Evolutionary conservation across 768 basidiomycete genomes (phyloP), one percentile per base, ranked within the genome.

Genomic region (Clitopilus hobsonii): DNA sequence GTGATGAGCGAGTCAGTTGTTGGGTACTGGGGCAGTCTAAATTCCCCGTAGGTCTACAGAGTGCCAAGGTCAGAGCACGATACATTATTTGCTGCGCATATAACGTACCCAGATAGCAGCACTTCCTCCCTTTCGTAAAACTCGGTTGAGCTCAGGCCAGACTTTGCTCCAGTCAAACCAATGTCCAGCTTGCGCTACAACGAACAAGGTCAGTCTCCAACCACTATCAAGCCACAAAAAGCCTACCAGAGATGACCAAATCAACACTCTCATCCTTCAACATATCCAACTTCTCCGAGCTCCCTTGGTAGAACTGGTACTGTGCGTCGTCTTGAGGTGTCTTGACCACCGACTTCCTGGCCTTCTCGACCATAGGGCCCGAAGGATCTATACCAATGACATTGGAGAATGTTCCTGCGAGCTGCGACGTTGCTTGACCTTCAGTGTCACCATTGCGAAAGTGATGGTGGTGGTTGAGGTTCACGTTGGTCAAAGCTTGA

Each of bases 351-450:
- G 66, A 60, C 18, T 68, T 65, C 20, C 67, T 67, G 1, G 87
- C 86, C 27, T 75, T 73, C 14, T 71, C 67, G 24, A 94, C 73
- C 93, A 94, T 94, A 51, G 76, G 75, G 36, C 69, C 67, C 38
- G 87, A 86, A 0, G 91, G 89, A 53, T 94, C 92, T n/a, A 90
- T 71, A 1, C 85, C 92, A 18, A 83, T 72, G 45, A 91, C 76
- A n/a, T 74, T 68, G 11, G 65, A 64, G 69, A 94, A 94, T 0
- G 73, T 63, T 6, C 52, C 69, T 1, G 67, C 68, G 4, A 90
- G 74, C 38, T 77, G 77, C 1, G 74, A 65, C 0, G 87, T 91
- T 26, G 88, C 86, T 65, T 91, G 86, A 30, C 91, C 89, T 89
- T 54, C 20, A n/a, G n/a, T 16, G 29, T 16, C 48, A 22, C 16